Base-by-base conservation (phyloP, 345 rosid genomes). In the Lepidium africanum region DNA sequence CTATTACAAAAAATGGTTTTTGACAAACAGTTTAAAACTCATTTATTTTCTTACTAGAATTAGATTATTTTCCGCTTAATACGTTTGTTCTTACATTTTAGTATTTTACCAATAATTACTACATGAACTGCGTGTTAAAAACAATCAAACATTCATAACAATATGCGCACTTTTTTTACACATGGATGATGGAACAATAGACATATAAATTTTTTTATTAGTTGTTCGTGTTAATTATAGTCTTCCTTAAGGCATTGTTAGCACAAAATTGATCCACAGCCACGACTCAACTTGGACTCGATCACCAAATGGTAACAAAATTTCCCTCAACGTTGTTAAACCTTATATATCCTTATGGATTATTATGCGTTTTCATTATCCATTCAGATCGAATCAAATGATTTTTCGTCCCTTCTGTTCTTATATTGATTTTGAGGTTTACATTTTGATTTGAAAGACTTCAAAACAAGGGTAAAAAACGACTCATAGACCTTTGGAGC, bases 401-500 rank as follows among this genome's bases (percentile, higher is more conserved):
- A 2, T 7, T 33, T 7, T 7, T 1, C 17, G 33, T 33, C 16
- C 35, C 12, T 27, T 27, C 41, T 27, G 16, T 46, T 38, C 27
- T 16, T 55, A 40, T 17, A 43, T 54, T 35, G 11, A 23, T 17
- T 48, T 12, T 21, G 50, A 17, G 57, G 49, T 63, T 63, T 23
- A 37, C 46, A 6, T 4, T 17, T 27, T 30, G 47, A 9, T 36
- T 9, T 42, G 6, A 33, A 35, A 63, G 55, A 27, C 21, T 25
- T 54, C 42, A 32, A 65, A 17, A 14, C 14, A 50, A 21, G 1
- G 42, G 40, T 9, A 16, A 25, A 13, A 3, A 38, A 15, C 7
- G 42, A 42, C 9, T 76, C 71, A 81, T 64, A 83, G 74, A 32
- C 85, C 86, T 76, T 68, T 83, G 65, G 80, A 75, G 57, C 97